A percentile compares a stretch with the other conserved stretches of the same genome.
phyloP scores from a whole-genome alignment of 1,139 yeast genomes.

The Keqinozyma sinolaborantium region DNA sequence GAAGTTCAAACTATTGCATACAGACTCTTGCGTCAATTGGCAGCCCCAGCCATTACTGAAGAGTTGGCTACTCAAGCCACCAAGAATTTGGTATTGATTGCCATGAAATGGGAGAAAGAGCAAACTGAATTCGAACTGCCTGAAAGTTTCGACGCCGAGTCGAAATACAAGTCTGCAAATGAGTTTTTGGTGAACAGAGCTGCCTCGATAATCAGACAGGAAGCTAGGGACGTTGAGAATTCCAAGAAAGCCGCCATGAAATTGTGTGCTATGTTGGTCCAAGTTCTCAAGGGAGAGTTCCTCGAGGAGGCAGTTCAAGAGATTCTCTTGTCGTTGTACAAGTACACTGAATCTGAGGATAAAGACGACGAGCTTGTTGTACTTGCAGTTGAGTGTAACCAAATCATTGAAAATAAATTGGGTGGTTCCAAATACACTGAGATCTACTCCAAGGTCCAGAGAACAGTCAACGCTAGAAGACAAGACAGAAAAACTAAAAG shows the following conservation, averaged over 20 bases:
- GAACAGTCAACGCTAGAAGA: constrained; percentile 57
- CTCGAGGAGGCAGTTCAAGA: constrained; percentile 39
- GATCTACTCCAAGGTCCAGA: constrained; percentile 62
- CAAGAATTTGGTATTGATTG: constrained; percentile 62
- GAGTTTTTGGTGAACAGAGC: constrained; percentile 64
- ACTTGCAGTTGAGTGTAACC: constrained; percentile 66
- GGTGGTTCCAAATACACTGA: constrained; percentile 73
- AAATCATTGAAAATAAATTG: constrained; percentile 62
- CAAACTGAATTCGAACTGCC: constrained; percentile 31
- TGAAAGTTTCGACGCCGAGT: constrained; percentile 17
- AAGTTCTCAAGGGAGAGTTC: constrained; percentile 38
- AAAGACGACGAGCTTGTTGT: constrained; percentile 52
- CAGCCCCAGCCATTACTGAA: constrained; percentile 71
- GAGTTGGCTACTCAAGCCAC: constrained; percentile 63
- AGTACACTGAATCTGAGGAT: constrained; percentile 46
- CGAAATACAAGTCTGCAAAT: constrained; percentile 39
- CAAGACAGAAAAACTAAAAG: constrained; percentile 73
- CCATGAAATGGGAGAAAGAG: constrained; percentile 59
- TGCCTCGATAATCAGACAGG: constrained; percentile 65
- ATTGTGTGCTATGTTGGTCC: constrained; percentile 53
- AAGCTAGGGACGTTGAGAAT: constrained; percentile 45
- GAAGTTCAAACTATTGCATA: constrained; percentile 64
- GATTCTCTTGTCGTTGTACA: constrained; percentile 59
- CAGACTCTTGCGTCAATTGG: constrained; percentile 70
- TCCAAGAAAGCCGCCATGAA: constrained; percentile 70